phyloP scores from a whole-genome alignment of 352 stramenopile species.

The Phytophthora brassicae region DNA sequence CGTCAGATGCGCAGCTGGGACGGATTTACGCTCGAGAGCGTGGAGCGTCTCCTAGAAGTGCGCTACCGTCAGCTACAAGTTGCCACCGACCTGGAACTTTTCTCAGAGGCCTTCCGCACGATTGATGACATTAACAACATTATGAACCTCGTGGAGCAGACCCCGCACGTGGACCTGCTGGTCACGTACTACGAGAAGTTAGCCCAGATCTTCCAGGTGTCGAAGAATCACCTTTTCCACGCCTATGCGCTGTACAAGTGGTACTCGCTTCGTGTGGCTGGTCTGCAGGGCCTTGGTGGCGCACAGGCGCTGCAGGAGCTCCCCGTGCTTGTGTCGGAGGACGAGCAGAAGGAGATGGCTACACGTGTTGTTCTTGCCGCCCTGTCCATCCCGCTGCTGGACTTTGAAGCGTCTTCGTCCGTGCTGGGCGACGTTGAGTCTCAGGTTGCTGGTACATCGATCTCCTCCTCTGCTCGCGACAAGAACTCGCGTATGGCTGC shows the following conservation, averaged over 20 bases:
- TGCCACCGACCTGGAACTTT: slow-evolving; percentile 93
- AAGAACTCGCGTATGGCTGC: slow-evolving; percentile 95
- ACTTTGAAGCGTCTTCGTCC: slow-evolving; percentile 60
- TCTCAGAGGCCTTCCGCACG: slow-evolving; percentile 97
- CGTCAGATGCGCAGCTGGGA: slow-evolving; percentile 95
- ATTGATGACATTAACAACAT: slow-evolving; percentile 99
- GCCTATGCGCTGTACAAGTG: slow-evolving; percentile 97
- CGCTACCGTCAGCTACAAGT: slow-evolving; percentile 97
- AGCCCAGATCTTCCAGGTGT: slow-evolving; percentile 97
- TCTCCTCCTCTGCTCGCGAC: slow-evolving; percentile 74
- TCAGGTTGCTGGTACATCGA: slow-evolving; percentile 47
- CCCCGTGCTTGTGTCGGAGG: slow-evolving; percentile 57
- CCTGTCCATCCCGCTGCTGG: slow-evolving; percentile 91
- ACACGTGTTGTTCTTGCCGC: slow-evolving; percentile 92
- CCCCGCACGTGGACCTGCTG: slow-evolving; percentile 94
- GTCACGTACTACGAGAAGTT: slow-evolving; percentile 98
- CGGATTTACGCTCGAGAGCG: slow-evolving; percentile 93
- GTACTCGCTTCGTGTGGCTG: slow-evolving; percentile 91
- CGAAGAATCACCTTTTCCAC: slow-evolving; percentile 97
- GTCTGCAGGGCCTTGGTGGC: slow-evolving; percentile 66
- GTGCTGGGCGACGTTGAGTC: slow-evolving; percentile 60
- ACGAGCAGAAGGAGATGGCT: slow-evolving; percentile 87
- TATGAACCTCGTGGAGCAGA: slow-evolving; percentile 86
- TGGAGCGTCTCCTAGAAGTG: slow-evolving; percentile 96
- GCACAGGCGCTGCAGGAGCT: slow-evolving; percentile 36